Conservation (phyloP, 352 stramenopile species). For the Pythium periplocum region DNA sequence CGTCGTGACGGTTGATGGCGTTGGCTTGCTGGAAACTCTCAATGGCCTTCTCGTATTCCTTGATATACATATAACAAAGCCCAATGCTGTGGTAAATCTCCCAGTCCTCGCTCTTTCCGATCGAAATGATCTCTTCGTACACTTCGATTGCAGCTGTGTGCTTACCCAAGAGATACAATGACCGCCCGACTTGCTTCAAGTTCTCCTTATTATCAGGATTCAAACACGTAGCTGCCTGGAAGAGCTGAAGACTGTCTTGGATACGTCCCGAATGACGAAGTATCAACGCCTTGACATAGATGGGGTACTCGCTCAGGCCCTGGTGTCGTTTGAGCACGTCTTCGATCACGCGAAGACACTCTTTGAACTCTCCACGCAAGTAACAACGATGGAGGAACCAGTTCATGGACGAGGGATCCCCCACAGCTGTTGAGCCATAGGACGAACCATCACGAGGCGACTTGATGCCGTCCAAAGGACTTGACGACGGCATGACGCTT, state of each 20-base stretch:
- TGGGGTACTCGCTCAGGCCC: slow-evolving; percentile 88
- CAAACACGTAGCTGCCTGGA: slow-evolving; percentile 89
- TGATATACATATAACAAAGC: slow-evolving; percentile 89
- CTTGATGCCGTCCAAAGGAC: slow-evolving; percentile 39
- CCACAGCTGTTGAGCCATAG: slow-evolving; percentile 10
- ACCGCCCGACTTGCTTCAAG: slow-evolving; percentile 86
- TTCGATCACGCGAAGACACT: slow-evolving; percentile 89
- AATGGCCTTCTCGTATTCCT: slow-evolving; percentile 86
- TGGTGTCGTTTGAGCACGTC: slow-evolving; percentile 77
- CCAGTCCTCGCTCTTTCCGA: slow-evolving; percentile 85
- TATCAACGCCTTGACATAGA: slow-evolving; percentile 92
- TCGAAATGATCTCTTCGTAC: slow-evolving; percentile 87
- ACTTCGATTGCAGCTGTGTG: slow-evolving; percentile 89
- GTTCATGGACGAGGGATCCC: slow-evolving; percentile 57
- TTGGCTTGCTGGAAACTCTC: slow-evolving; percentile 90
- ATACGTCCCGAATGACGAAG: slow-evolving; percentile 84
- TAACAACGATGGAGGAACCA: slow-evolving; percentile 86
- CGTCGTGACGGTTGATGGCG: slow-evolving; percentile 88
- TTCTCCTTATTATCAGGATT: slow-evolving; percentile 91
- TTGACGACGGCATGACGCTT: slow-evolving; percentile 2
- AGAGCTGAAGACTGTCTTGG: slow-evolving; percentile 87
- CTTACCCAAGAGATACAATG: slow-evolving; percentile 83
- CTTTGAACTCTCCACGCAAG: slow-evolving; percentile 79
- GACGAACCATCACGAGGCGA: slow-evolving; percentile 43
- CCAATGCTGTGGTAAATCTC: slow-evolving; percentile 92